These are phyloP conservation scores for Millerago galiae DNA, from an alignment of 805 yeast species.

Conservation along the genomic window DNA sequence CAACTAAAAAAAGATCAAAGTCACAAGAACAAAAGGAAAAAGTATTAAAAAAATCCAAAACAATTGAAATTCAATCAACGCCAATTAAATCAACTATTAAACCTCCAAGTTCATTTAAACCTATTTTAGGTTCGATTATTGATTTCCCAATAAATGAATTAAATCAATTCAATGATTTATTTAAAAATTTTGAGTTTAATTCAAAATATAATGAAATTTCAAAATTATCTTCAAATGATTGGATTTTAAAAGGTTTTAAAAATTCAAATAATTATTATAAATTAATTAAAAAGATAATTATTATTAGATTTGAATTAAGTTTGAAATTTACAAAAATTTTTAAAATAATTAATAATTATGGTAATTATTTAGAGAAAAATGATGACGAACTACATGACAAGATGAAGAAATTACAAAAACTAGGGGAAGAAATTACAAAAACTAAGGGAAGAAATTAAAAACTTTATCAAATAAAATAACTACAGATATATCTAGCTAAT, in stretches of 20 bases:
- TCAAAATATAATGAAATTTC: constrained; percentile 25
- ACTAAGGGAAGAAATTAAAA: constrained; percentile 36
- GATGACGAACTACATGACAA: constrained; percentile 29
- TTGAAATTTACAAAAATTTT: constrained; percentile 33
- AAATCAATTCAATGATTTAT: constrained; percentile 1
- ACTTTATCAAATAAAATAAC: constrained; percentile 22
- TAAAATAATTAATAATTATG: constrained; percentile 31
- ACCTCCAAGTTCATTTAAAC: constrained; percentile 12
- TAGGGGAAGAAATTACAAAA: constrained; percentile 35
- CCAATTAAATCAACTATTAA: background rate
- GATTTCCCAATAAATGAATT: constrained; percentile 4
- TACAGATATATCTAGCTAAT: background rate
- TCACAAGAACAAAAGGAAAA: constrained; percentile 5
- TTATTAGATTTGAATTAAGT: constrained; percentile 34
- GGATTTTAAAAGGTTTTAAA: constrained; percentile 32
- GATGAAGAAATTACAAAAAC: constrained; percentile 30
- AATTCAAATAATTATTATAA: constrained; percentile 28
- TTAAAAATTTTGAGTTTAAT: constrained; percentile 8
- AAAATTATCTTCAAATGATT: constrained; percentile 24
- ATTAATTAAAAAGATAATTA: constrained; percentile 29
- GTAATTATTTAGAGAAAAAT: constrained; percentile 26
- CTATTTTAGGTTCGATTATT: constrained; percentile 5
- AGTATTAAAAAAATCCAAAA: constrained; percentile 1
- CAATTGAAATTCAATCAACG: background rate
- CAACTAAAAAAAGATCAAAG: constrained; percentile 11